Evolutionary conservation across 2,329 filamentous ascomycete species (phyloP).

Genomic region (Alternaria alternata): DNA sequence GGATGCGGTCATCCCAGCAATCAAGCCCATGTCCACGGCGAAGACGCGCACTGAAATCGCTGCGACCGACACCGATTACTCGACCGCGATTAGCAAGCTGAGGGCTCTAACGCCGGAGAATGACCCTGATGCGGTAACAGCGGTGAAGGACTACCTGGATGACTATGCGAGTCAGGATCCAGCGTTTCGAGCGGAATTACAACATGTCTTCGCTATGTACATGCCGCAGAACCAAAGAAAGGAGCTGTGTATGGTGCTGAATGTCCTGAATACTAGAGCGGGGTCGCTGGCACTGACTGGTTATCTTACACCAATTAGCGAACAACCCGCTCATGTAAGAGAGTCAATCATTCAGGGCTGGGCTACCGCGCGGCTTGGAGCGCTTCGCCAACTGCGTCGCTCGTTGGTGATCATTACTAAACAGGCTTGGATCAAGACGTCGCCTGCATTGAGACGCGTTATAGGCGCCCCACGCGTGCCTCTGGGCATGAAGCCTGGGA

Average conservation of each 20-base stretch:
- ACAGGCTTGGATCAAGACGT: conserved; percentile 64
- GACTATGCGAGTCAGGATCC: conserved; percentile 62
- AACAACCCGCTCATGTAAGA: conserved; percentile 68
- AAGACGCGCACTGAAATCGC: conserved; percentile 53
- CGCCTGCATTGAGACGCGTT: conserved; percentile 62
- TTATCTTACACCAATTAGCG: conserved; percentile 67
- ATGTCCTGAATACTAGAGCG: conserved; percentile 63
- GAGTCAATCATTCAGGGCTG: conserved; percentile 70
- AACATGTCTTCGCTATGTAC: conserved; percentile 58
- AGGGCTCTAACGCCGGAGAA: conserved; percentile 33
- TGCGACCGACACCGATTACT: conserved; percentile 62
- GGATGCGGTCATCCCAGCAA: conserved; percentile 67
- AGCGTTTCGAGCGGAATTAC: conserved; percentile 61
- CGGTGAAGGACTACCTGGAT: conserved; percentile 62
- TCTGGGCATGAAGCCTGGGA: conserved; percentile 61
- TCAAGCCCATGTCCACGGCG: conserved; percentile 55
- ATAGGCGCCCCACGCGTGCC: conserved; percentile 67
- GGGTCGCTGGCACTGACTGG: conserved; percentile 74
- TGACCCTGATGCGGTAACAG: conserved; percentile 49
- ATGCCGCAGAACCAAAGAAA: conserved; percentile 60
- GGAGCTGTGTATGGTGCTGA: conserved; percentile 61
- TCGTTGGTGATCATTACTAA: conserved; percentile 64
- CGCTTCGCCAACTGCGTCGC: conserved; percentile 65
- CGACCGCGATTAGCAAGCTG: conserved; percentile 53
- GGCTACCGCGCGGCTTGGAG: conserved; percentile 64